Conservation (phyloP, 345 rosid species). For the Eucalyptus regnans region DNA sequence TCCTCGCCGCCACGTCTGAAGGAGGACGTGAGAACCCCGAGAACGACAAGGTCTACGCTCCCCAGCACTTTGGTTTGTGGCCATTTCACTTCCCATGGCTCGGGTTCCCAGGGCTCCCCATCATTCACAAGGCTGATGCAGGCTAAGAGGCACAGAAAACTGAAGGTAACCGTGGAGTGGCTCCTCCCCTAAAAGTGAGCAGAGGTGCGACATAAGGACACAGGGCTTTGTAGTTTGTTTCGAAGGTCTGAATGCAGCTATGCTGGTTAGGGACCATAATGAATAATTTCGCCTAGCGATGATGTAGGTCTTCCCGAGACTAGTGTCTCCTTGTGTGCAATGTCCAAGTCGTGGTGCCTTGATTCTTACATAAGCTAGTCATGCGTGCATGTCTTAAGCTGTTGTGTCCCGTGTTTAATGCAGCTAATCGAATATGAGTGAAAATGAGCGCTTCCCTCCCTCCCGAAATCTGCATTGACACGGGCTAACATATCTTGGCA, state of each 20-base stretch:
- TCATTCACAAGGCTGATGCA: neutral
- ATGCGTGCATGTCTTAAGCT: neutral
- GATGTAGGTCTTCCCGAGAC: neutral
- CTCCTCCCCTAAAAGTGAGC: neutral
- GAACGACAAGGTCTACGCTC: neutral
- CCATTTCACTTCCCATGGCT: neutral
- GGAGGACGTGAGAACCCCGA: neutral
- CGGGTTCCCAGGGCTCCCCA: neutral
- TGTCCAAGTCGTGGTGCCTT: neutral
- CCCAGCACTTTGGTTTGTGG: neutral
- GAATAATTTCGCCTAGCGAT: neutral
- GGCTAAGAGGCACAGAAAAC: neutral
- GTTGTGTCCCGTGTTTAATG: neutral
- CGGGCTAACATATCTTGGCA: neutral
- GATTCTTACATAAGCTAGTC: neutral
- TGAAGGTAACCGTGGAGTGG: neutral
- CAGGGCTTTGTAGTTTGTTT: neutral
- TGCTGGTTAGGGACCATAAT: neutral
- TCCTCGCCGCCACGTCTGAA: no score
- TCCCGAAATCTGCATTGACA: neutral
- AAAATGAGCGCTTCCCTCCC: neutral
- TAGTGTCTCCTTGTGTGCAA: neutral
- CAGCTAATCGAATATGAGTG: neutral
- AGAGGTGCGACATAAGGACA: neutral
- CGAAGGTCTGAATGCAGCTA: neutral